Evolutionary conservation across 2,329 filamentous ascomycete species (phyloP), one percentile per base, ranked within the genome.

Genomic region (Phoma sp.): DNA sequence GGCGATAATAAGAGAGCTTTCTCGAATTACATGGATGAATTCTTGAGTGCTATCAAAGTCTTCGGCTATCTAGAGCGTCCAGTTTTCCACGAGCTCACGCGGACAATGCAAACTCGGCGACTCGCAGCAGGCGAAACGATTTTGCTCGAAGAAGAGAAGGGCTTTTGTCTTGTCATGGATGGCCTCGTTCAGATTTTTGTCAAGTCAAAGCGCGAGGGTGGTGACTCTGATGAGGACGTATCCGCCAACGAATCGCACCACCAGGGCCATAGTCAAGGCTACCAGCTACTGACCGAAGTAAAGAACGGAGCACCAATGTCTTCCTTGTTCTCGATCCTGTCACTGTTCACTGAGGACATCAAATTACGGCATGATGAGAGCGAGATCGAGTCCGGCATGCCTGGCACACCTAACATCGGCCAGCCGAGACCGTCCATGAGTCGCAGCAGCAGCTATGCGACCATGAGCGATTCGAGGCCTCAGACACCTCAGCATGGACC

Each of bases 291-390:
- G 48, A 99, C 95, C 0, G 96, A 99, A 75, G 93, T 99, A 47
- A 96, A 95, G 68, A 99, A 99, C 67, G 95, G 95, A 11, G 93
- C 95, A 1, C 93, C 96, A 1, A 97, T 99, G 93, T 99, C 95
- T 4, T 99, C 95, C 0, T 78, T 99, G 2, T 99, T 99, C 75
- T 98, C 95, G 0, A 96, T 99, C 62, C 86, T 99, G 76, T 96
- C 93, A 2, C 80, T 99, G 0, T 99, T 99, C 70, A 99, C 95
- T 3, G 95, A 99, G 73, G 93, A 97, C 67, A 87, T 99, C 47
- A 89, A 90, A 61, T 79, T 99, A 30, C 85, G 87, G 22, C 82
- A 88, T 59, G 84, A 88, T 0, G 81, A 82, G 38, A 87, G 90
- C 4, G 84, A 88, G n/a, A 55, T 58, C 4, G 64, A 63, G 9